Conservation (phyloP, 148 eudicot genomes). For the Chenopodium berlandieri region DNA sequence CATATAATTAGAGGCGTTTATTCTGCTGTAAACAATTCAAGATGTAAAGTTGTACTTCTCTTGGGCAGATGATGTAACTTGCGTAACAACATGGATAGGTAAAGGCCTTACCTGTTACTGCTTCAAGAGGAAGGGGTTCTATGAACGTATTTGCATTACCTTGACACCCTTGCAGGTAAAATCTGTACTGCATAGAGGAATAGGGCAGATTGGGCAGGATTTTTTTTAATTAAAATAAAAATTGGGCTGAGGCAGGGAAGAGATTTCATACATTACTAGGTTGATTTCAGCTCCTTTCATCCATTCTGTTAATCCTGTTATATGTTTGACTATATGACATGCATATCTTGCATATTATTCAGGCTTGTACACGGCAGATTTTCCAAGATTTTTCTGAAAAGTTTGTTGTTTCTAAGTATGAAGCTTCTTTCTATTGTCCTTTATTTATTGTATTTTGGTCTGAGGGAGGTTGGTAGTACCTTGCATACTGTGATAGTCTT, state of each 20-base stretch:
- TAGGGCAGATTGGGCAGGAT: not conserved
- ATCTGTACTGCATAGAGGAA: not conserved
- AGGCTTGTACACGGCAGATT: not conserved
- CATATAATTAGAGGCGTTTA: not conserved
- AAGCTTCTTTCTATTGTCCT: not conserved
- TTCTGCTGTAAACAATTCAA: not conserved
- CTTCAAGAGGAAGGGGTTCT: constrained; percentile 61
- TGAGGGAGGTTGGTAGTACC: not conserved
- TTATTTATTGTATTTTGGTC: not conserved
- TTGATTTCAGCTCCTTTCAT: not conserved
- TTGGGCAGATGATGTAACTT: constrained; percentile 61
- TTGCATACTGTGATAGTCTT: not conserved
- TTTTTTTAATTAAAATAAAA: too few species aligned
- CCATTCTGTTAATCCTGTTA: too few species aligned
- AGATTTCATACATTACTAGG: not conserved
- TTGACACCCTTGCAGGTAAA: constrained; percentile 67
- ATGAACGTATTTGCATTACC: constrained; percentile 51
- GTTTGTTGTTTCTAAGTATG: not conserved
- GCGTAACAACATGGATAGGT: constrained; percentile 58
- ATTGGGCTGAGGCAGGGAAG: not conserved
- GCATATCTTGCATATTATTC: not conserved
- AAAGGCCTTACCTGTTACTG: constrained; percentile 75
- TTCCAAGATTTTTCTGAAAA: not conserved
- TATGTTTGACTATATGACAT: not conserved
- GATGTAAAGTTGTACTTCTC: not conserved